A percentile compares a stretch with the other conserved stretches of the same genome.
Conservation (phyloP, 1,284 basidiomycete genomes). For the Marasmius tenuissimus region DNA sequence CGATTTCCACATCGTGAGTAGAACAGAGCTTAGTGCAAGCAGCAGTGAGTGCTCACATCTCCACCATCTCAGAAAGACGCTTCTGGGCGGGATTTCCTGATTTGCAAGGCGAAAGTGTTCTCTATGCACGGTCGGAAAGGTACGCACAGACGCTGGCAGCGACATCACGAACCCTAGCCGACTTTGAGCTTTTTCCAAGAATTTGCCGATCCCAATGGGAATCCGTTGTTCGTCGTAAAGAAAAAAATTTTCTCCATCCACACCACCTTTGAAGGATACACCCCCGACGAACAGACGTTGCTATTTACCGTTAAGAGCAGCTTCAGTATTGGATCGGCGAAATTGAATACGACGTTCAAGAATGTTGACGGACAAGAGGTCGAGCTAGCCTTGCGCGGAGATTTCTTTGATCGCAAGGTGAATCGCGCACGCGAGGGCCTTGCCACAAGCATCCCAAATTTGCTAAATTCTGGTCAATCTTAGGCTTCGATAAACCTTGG, state of each 20-base stretch:
- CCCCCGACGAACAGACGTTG: conserved; percentile 10
- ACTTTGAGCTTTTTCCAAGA: neutral
- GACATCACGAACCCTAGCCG: neutral
- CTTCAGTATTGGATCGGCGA: conserved; percentile 9
- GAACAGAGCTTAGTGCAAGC: neutral
- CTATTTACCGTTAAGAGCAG: conserved; percentile 13
- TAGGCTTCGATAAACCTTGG: conserved; percentile 10
- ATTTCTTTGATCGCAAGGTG: conserved; percentile 14
- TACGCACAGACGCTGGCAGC: neutral
- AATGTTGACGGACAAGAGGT: conserved; percentile 8
- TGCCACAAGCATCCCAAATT: neutral
- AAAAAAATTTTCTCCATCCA: conserved; percentile 11
- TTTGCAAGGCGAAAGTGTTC: conserved; percentile 4
- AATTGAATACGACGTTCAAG: conserved; percentile 10
- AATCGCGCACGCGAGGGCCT: neutral
- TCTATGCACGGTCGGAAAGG: conserved; percentile 5
- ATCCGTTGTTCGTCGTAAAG: conserved; percentile 10
- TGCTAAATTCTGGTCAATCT: neutral
- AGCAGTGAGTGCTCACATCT: neutral
- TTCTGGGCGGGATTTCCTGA: neutral
- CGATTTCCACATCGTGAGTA: conserved; percentile 7
- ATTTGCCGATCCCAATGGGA: conserved; percentile 8
- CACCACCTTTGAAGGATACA: conserved; percentile 11
- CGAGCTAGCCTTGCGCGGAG: conserved; percentile 9
- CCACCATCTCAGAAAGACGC: neutral